Evolutionary conservation across 106 monocot genomes (phyloP).

Genomic region (Acanthochlamys bracteata): DNA sequence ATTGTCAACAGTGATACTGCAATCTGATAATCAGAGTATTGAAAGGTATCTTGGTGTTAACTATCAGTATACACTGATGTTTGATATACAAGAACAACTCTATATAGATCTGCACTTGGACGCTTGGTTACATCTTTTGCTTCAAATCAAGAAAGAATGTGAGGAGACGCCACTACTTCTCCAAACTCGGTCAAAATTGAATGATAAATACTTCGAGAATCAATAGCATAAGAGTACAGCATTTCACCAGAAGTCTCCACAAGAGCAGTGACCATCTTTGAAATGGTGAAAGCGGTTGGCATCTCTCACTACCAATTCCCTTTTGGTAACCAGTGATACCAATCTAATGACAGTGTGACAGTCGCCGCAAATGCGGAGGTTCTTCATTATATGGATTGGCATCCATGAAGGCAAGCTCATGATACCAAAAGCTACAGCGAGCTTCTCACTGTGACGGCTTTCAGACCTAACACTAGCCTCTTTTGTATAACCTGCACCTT

Average conservation of each 20-base stretch:
- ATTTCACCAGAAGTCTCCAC: slow-evolving; percentile 69
- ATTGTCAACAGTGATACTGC: too few relatives aligned
- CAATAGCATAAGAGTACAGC: too few relatives aligned
- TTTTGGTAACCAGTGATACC: slow-evolving; percentile 35
- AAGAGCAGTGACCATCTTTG: slow-evolving; percentile 58
- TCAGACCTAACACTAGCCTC: slow-evolving; percentile 2
- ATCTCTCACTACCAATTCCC: slow-evolving; percentile 69
- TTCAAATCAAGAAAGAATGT: too few relatives aligned
- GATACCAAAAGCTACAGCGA: slow-evolving; percentile 64
- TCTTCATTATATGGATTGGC: slow-evolving; percentile 75
- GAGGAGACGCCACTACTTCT: too few relatives aligned
- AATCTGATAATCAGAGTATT: too few relatives aligned
- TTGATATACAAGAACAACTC: too few relatives aligned
- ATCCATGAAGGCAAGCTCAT: slow-evolving; percentile 58
- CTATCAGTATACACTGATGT: too few relatives aligned
- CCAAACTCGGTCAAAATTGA: too few relatives aligned
- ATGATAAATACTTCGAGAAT: too few relatives aligned
- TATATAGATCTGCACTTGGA: too few relatives aligned
- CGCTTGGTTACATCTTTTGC: too few relatives aligned
- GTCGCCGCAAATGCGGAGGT: slow-evolving; percentile 60
- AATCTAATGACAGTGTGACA: slow-evolving; percentile 60
- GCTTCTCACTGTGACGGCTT: slow-evolving; percentile 69
- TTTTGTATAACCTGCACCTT: slow-evolving; percentile 32
- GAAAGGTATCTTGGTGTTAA: too few relatives aligned
- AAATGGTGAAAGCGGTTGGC: slow-evolving; percentile 71